Percentiles rank a stretch among this genome's conserved stretches.
phyloP scores from a whole-genome alignment of 306 rosid species.

The Cicer arietinum region DNA sequence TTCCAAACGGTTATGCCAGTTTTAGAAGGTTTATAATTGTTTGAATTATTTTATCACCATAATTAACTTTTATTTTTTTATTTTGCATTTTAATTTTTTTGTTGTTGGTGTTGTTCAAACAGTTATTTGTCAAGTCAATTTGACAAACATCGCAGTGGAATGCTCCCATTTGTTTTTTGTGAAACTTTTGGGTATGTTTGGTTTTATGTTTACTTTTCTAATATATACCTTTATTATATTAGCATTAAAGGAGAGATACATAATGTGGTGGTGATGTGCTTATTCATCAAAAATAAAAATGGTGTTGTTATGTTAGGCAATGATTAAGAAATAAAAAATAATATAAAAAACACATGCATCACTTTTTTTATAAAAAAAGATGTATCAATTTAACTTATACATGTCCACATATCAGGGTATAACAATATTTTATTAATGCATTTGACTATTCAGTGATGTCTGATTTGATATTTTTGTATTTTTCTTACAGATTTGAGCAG shows the following conservation, averaged over 20 bases:
- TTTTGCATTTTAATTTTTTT: not conserved
- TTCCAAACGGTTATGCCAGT: slow-evolving; percentile 67
- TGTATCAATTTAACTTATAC: too few relatives aligned
- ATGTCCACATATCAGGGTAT: too few relatives aligned
- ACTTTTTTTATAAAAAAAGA: too few relatives aligned
- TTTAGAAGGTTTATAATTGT: slow-evolving; percentile 41
- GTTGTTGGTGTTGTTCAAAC: not conserved
- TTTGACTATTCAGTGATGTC: too few relatives aligned
- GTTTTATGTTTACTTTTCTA: not conserved
- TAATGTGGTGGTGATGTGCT: too few relatives aligned
- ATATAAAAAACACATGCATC: too few relatives aligned
- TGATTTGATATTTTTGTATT: not conserved
- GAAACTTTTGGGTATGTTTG: slow-evolving; percentile 74
- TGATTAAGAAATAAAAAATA: too few relatives aligned
- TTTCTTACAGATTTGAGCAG: slow-evolving; percentile 70
- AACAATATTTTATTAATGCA: too few relatives aligned
- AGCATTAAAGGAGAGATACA: too few relatives aligned
- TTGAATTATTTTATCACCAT: slow-evolving; percentile 1
- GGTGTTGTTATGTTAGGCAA: too few relatives aligned
- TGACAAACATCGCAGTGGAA: slow-evolving; percentile 63
- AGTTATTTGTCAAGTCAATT: slow-evolving; percentile 3
- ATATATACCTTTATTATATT: not conserved
- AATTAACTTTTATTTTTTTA: not conserved
- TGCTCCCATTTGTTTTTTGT: slow-evolving; percentile 85
- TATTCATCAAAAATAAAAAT: too few relatives aligned